Evolutionary conservation across 176 grass and related monocot species (phyloP).

Genomic region (Triticum timopheevii): DNA sequence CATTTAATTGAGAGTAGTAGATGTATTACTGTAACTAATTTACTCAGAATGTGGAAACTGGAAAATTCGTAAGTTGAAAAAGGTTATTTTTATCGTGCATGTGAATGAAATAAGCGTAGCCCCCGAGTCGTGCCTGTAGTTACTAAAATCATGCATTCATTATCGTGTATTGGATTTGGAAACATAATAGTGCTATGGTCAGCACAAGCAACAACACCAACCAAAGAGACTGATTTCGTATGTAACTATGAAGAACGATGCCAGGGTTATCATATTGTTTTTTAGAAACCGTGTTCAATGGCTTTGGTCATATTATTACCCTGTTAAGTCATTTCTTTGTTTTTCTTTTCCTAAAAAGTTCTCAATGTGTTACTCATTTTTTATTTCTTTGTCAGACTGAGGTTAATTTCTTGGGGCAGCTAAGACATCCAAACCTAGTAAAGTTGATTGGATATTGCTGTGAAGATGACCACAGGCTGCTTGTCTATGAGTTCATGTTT

Average conservation of each 20-base stretch:
- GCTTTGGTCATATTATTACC: background rate
- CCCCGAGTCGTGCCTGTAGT: background rate
- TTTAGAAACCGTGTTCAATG: background rate
- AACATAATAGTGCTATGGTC: background rate
- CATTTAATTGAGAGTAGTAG: background rate
- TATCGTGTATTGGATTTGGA: background rate
- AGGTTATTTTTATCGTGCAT: background rate
- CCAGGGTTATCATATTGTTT: background rate
- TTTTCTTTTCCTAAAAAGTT: background rate
- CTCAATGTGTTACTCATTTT: slow-evolving; percentile 6
- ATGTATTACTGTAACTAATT: no score
- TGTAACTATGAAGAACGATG: background rate
- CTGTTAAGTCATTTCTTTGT: background rate
- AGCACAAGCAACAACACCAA: slow-evolving; percentile 1
- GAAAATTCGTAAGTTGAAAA: background rate
- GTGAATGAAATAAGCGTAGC: background rate
- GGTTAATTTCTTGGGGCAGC: slow-evolving; percentile 92
- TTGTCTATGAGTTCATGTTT: slow-evolving; percentile 99
- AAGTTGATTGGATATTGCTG: slow-evolving; percentile 99
- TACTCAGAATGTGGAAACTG: background rate
- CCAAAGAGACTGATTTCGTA: background rate
- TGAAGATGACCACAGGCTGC: slow-evolving; percentile 94
- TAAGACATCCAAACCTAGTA: slow-evolving; percentile 97
- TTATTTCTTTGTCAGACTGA: slow-evolving; percentile 68
- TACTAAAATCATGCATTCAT: background rate